phyloP scores from a whole-genome alignment of 345 rosid species.

The Stellera chamaejasme region DNA sequence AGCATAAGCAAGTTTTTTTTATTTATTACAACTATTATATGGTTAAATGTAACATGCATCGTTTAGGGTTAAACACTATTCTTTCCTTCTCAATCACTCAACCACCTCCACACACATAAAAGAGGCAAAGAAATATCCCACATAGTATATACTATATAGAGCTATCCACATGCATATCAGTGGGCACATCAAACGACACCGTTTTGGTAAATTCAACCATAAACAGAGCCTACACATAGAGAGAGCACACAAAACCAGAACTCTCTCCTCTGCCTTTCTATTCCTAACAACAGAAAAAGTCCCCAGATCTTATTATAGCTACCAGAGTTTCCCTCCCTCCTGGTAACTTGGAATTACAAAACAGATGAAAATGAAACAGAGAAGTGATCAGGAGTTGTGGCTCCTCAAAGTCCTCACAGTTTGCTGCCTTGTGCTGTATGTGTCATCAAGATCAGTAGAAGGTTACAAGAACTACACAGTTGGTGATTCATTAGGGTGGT shows the following conservation, averaged over 20 bases:
- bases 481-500: conserved; percentile 80
- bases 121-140: no score
- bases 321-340: no score
- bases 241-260: neutral
- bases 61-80: neutral
- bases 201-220: conserved; percentile 11
- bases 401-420: conserved; percentile 3
- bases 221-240: conserved; percentile 6
- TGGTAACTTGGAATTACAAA: neutral
- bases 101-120: neutral
- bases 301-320: neutral
- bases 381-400: neutral
- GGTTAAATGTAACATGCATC: no score
- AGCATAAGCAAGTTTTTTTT: no score
- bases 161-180: neutral
- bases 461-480: conserved; percentile 91
- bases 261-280: neutral
- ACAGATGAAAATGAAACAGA: conserved; percentile 18
- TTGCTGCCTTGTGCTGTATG: conserved; percentile 8
- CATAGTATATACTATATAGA: neutral
- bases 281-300: neutral
- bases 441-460: conserved; percentile 23
- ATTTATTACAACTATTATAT: no score
- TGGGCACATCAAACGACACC: neutral
- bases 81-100: neutral